These are phyloP conservation scores for Aureobasidium zeae DNA, from an alignment of 2,329 filamentous ascomycete genomes.

Conservation along the genomic window DNA sequence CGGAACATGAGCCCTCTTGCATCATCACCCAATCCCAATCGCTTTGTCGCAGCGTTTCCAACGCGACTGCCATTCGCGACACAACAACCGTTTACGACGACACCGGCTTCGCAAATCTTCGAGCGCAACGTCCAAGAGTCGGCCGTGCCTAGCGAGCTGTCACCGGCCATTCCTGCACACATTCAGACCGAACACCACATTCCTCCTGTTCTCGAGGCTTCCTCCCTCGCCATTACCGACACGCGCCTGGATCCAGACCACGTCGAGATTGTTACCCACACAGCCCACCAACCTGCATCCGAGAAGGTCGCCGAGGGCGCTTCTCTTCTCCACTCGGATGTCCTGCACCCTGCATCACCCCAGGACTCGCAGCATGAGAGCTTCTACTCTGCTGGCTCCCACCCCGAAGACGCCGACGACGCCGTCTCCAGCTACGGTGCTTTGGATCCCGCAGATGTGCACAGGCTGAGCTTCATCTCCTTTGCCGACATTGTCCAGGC, in stretches of 20 bases:
- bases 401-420: conserved; percentile 40
- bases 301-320: conserved; percentile 45
- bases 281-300: conserved; percentile 69
- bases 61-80: conserved; percentile 23
- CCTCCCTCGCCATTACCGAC: conserved; percentile 86
- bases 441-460: conserved; percentile 67
- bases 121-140: conserved; percentile 90
- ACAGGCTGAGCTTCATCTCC: conserved; percentile 85
- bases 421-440: conserved; percentile 66
- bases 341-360: conserved; percentile 14
- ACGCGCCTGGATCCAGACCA: conserved; percentile 72
- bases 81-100: conserved; percentile 57
- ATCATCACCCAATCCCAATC: conserved; percentile 21
- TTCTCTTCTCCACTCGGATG: conserved; percentile 16
- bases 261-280: conserved; percentile 87
- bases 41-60: conserved; percentile 5
- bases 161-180: conserved; percentile 82
- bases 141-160: conserved; percentile 55
- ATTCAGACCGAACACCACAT: conserved; percentile 94
- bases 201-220: conserved; percentile 81
- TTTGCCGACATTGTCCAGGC: conserved; percentile 92
- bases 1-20: conserved; percentile 15
- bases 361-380: conserved; percentile 18
- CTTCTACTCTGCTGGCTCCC: conserved; percentile 9
- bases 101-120: conserved; percentile 71